Base-by-base conservation (phyloP, 352 stramenopile genomes). In the Pythium periplocum region DNA sequence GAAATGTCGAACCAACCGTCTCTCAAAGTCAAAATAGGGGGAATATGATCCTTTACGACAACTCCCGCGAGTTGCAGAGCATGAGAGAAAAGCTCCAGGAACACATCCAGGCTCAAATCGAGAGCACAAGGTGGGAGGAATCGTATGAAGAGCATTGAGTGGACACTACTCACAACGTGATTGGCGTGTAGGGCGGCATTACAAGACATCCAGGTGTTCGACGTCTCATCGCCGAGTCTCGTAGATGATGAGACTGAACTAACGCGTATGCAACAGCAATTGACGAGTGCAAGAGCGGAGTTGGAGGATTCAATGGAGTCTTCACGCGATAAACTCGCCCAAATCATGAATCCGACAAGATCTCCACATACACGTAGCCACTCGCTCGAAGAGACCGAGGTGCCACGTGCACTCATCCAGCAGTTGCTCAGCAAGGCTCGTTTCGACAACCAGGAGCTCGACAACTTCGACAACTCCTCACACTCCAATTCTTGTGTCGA, bases 81-180 rank as follows among this genome's bases (percentile, higher is more conserved):
- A 65, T 85, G 55, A 78, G 78, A 48, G 51, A 56, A 31, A 53
- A 60, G 46, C 66, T 85, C 45, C 35, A 69, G 31, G 53, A 48
- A 10, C 63, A 73, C 6, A 81, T 87, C 32, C 69, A 72, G 43
- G 45, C 64, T 2, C 73, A 87, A 50, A 68, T 84, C 4, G 61
- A 71, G 2, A 47, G 52, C 30, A 86, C 75, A 1, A 86, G 68
- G 75, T 86, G 17, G 17, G 17, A 26, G 17, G 17, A 26, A 26
- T 26, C 17, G 17, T 26, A 26, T 26, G 17, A 26, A 26, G 17
- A 26, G 17, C 17, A 26, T 26, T 26, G 17, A 26, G 17, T 26
- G 17, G 17, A 26, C 17, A 26, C 17, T 26, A 26, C 17, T 26
- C 17, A 26, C 17, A 26, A 26, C 17, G 17, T 26, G 17, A 26